Conservation (phyloP, 352 stramenopile genomes). For the Phytophthora syringae region DNA sequence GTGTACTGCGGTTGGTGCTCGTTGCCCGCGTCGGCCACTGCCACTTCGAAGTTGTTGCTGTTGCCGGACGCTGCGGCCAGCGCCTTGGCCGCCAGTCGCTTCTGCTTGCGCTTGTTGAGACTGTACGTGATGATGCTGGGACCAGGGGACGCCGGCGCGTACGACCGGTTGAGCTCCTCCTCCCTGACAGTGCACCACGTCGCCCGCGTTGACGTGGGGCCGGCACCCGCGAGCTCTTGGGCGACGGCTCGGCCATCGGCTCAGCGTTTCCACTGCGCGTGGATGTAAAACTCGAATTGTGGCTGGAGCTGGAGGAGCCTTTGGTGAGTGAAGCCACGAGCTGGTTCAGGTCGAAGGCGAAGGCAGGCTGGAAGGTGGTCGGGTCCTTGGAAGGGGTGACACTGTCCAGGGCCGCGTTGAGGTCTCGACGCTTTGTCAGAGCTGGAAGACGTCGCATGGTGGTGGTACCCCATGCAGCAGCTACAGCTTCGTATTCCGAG, state of each 20-base stretch:
- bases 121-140: constrained; percentile 68
- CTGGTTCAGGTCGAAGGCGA: constrained; percentile 66
- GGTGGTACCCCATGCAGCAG: constrained; percentile 48
- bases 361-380: constrained; percentile 51
- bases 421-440: constrained; percentile 37
- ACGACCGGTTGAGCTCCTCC: constrained; percentile 36
- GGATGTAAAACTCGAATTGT: constrained; percentile 46
- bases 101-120: constrained; percentile 69
- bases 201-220: constrained; percentile 38
- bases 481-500: constrained; percentile 32
- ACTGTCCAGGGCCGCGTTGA: constrained; percentile 51
- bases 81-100: constrained; percentile 50
- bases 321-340: constrained; percentile 54
- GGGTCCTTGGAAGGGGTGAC: constrained; percentile 38
- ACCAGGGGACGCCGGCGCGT: constrained; percentile 12
- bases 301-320: constrained; percentile 24
- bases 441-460: constrained; percentile 49
- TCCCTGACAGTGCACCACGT: constrained; percentile 50
- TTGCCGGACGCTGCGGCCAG: constrained; percentile 36
- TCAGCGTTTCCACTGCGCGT: constrained; percentile 25
- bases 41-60: constrained; percentile 38
- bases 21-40: constrained; percentile 37
- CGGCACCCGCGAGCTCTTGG: constrained; percentile 40
- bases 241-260: constrained; percentile 20
- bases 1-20: constrained; percentile 40